phyloP scores from a whole-genome alignment of 257 asterid genomes.

The Solanum megistacrolobum region DNA sequence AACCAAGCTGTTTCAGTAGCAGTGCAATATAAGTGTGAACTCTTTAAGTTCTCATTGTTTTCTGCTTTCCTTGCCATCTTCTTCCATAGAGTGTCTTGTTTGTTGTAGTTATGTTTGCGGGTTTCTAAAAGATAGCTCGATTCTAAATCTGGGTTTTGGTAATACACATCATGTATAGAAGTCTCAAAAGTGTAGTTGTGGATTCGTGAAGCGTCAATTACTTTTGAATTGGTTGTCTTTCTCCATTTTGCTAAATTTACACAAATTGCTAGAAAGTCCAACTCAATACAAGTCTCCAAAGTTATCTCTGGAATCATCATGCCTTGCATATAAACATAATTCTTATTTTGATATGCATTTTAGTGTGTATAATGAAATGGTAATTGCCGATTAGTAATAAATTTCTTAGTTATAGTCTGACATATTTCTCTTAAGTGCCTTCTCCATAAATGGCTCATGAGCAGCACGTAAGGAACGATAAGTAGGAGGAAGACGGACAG shows the following conservation, averaged over 20 bases:
- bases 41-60: not conserved
- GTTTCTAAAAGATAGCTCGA: not conserved
- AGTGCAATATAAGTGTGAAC: not conserved
- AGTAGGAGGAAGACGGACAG: slow-evolving; percentile 3
- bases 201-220: not conserved
- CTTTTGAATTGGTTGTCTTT: not conserved
- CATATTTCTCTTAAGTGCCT: not conserved
- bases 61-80: not conserved
- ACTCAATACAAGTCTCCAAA: not conserved
- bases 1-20: not conserved
- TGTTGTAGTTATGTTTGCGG: not conserved
- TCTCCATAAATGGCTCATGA: not conserved
- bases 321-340: not conserved
- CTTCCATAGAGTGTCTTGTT: not conserved
- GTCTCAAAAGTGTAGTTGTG: not conserved
- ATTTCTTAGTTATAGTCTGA: not conserved
- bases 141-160: not conserved
- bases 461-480: slow-evolving; percentile 1
- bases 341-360: not conserved
- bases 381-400: not conserved
- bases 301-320: not conserved
- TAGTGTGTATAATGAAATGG: not conserved
- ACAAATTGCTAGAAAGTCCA: not conserved
- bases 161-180: not conserved
- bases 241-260: not conserved